Evolutionary conservation across 2,329 filamentous ascomycete genomes (phyloP).

Genomic region (Fusarium austroafricanum): DNA sequence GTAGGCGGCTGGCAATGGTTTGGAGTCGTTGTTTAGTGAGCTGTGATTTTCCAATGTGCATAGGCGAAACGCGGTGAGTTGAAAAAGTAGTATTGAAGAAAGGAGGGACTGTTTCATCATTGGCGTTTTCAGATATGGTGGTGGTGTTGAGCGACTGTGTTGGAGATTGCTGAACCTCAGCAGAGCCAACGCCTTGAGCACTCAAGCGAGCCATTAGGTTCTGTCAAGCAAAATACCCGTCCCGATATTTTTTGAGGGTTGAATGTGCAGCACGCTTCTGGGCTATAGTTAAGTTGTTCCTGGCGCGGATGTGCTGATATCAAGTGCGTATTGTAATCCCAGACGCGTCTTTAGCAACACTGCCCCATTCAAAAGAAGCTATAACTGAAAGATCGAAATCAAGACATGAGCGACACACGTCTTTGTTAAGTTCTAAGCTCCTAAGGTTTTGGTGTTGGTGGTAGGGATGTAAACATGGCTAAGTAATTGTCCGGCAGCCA

Average conservation of each 20-base stretch:
- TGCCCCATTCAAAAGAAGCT: neutral
- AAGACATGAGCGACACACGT: neutral
- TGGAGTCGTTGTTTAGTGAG: constrained; percentile 56
- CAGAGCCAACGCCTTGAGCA: constrained; percentile 29
- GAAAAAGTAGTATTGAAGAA: constrained; percentile 71
- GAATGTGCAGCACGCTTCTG: neutral
- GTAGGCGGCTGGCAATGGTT: constrained; percentile 60
- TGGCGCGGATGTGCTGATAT: neutral
- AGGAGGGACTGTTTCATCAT: constrained; percentile 48
- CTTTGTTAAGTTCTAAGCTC: neutral
- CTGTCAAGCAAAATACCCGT: neutral
- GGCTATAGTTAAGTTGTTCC: neutral
- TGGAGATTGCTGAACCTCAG: constrained; percentile 32
- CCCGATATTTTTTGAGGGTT: neutral
- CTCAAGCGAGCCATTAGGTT: constrained; percentile 41
- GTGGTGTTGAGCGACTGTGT: constrained; percentile 27
- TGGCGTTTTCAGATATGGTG: constrained; percentile 15
- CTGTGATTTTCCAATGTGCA: constrained; percentile 59
- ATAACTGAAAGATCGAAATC: neutral
- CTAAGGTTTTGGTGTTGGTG: neutral
- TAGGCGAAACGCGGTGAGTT: constrained; percentile 65
- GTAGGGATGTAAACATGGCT: neutral
- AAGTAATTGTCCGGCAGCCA: no score
- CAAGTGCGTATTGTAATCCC: neutral
- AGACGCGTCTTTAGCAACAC: constrained; percentile 2